Percentiles rank a stretch among this genome's conserved stretches.
These are phyloP conservation scores for Salmacisia buchloeana DNA, from an alignment of 1,284 basidiomycete genomes.

Conservation along the genomic window DNA sequence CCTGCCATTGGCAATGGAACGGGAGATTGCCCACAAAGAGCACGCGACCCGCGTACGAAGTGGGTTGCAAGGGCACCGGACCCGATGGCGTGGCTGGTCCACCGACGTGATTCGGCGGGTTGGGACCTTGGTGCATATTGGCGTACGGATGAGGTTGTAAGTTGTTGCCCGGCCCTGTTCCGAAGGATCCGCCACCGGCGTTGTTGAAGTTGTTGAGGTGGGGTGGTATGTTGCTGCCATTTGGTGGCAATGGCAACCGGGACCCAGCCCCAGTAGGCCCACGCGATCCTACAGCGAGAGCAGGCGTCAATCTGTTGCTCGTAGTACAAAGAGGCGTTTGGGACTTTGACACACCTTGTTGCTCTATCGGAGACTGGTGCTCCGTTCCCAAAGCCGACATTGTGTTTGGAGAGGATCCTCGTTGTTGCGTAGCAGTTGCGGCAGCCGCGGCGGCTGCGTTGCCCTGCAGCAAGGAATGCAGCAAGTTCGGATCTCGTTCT, in stretches of 20 bases:
- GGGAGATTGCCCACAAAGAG: constrained; percentile 48
- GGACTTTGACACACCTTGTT: no score
- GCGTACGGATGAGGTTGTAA: constrained; percentile 1
- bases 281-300: background rate
- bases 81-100: constrained; percentile 4
- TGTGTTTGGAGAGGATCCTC: no score
- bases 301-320: background rate
- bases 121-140: background rate
- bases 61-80: constrained; percentile 4
- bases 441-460: constrained; percentile 1
- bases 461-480: background rate
- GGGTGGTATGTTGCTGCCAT: background rate
- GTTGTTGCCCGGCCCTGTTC: background rate
- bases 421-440: no score
- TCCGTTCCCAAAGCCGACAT: no score
- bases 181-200: constrained; percentile 1
- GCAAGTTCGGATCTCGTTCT: background rate
- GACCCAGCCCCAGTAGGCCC: background rate
- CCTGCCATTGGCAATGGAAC: constrained; percentile 50
- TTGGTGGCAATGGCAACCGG: background rate
- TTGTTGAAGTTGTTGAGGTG: constrained; percentile 6
- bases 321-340: background rate
- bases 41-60: constrained; percentile 41
- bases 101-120: constrained; percentile 8
- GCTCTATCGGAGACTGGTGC: background rate